Percentiles rank a stretch among this genome's conserved stretches.
Conservation (phyloP, 495 filamentous ascomycete genomes). For the Penicillium taxi region DNA sequence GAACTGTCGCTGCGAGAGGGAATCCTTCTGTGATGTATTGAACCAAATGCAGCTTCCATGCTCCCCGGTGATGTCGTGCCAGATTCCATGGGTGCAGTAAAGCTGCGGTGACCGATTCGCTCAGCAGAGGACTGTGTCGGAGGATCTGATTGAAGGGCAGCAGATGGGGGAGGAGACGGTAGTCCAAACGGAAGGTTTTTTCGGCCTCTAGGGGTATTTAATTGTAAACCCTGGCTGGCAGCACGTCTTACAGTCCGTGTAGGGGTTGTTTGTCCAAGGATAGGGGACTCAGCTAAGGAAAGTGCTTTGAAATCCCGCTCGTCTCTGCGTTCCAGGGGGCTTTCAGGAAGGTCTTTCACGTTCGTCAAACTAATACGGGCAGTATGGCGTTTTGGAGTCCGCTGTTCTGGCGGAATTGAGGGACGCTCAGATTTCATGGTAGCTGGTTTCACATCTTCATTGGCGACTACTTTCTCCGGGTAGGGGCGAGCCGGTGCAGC, state of each 20-base stretch:
- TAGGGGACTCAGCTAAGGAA: conserved; percentile 20
- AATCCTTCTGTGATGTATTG: conserved; percentile 10
- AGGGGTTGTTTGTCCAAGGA: conserved; percentile 11
- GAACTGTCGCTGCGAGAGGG: conserved; percentile 25
- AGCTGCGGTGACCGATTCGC: conserved; percentile 13
- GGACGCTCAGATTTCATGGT: conserved; percentile 9
- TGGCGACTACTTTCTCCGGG: conserved; percentile 7
- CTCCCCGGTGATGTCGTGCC: conserved; percentile 1
- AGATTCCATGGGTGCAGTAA: conserved; percentile 8
- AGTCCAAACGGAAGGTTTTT: conserved; percentile 24
- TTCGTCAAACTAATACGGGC: conserved; percentile 12
- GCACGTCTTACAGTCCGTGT: conserved; percentile 9
- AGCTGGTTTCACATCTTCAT: conserved; percentile 6
- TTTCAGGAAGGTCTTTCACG: conserved; percentile 14
- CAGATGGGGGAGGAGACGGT: conserved; percentile 27
- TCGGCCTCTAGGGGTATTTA: conserved; percentile 12
- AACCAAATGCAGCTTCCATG: conserved; percentile 5
- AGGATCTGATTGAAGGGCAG: conserved; percentile 21
- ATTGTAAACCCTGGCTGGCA: conserved; percentile 7
- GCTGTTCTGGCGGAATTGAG: conserved; percentile 10
- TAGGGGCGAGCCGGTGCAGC: conserved; percentile 7
- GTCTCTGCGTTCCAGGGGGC: neutral
- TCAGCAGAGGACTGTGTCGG: conserved; percentile 9
- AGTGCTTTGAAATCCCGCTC: neutral
- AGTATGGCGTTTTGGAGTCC: conserved; percentile 9